A percentile compares a stretch with the other conserved stretches of the same genome.
Conservation (phyloP, 2,329 filamentous ascomycete species). For the Fusarium proliferatum region DNA sequence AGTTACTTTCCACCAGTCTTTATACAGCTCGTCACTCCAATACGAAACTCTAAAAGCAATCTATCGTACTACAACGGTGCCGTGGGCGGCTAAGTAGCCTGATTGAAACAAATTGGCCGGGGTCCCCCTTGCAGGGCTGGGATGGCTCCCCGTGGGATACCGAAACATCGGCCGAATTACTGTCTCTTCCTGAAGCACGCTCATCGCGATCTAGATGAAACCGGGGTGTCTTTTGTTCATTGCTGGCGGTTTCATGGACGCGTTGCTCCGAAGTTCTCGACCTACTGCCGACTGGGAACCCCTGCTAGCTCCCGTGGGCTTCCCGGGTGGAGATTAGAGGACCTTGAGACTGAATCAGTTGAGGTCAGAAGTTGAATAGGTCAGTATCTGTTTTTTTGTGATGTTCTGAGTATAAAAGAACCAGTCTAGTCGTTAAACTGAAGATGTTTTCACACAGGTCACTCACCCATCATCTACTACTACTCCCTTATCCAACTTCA, state of each 20-base stretch:
- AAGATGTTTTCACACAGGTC: not conserved
- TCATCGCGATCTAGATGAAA: not conserved
- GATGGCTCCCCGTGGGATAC: not conserved
- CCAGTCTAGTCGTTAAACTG: not conserved
- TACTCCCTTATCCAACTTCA: not conserved
- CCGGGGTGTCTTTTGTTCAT: not conserved
- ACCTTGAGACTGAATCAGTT: not conserved
- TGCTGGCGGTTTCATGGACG: slow-evolving; percentile 6
- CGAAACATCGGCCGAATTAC: slow-evolving; percentile 15
- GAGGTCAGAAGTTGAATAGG: not conserved
- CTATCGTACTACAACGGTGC: not conserved
- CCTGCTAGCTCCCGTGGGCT: slow-evolving; percentile 27
- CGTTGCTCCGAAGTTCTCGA: slow-evolving; percentile 1
- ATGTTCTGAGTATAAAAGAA: slow-evolving; percentile 2
- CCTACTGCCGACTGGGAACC: not conserved
- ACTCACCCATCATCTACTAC: not conserved
- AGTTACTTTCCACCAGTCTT: slow-evolving; percentile 27
- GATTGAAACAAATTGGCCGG: slow-evolving; percentile 10
- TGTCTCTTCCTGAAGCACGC: not conserved
- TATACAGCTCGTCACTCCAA: not conserved
- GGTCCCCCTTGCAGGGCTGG: not conserved
- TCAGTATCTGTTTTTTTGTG: not conserved
- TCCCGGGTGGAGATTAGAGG: slow-evolving; percentile 12
- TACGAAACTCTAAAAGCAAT: slow-evolving; percentile 9
- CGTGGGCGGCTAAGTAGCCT: not conserved